Base-by-base conservation (phyloP, 2,329 filamentous ascomycete species). In the Xylariaceae sp. region DNA sequence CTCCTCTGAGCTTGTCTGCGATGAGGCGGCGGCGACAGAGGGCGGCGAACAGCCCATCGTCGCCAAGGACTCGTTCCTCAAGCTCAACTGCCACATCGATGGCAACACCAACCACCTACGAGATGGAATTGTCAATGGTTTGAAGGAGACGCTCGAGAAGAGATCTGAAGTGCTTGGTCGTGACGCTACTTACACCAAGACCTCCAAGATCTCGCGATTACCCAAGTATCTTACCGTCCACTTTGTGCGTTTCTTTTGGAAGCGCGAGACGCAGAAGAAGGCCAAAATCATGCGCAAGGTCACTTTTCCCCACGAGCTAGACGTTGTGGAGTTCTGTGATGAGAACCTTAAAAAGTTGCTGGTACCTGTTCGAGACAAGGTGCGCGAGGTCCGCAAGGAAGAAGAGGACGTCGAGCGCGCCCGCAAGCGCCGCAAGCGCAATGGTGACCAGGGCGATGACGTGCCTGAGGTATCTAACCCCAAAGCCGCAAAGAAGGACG, bases 211-310 rank as follows among this genome's bases (percentile, higher is more conserved):
- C 63, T 84, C 92, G 11, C 87, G 93, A 17, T 77, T 97, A 45
- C 94, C 94, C 16, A 96, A 96, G 71, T 97, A 99, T 69, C 80
- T 99, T 42, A 94, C 94, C 0, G 90, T 99, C 4, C 94, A 99
- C 72, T 96, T 99, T 69, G 89, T 99, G 51, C 90, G 94, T 59
- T 99, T 99, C 75, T 97, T 93, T 76, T 99, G 94, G 94, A 93
- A 96, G 68, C 85, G 88, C 43, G 90, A 96, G 61, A 91, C 90
- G 3, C 88, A 95, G 72, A 97, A 97, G 78, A 99, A 99, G 79
- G 92, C 93, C 60, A 99, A 99, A 80, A 99, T 99, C 63, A 93
- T 99, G 89, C 89, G 92, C 69, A 99, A 97, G 74, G 94, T 99
- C 51, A 93, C 90, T 0, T 99, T 99, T 69, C 93, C 93, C 6